Evolutionary conservation across 345 rosid species (phyloP), one percentile per base, ranked within the genome.

Genomic region (Hibiscus trionum): DNA sequence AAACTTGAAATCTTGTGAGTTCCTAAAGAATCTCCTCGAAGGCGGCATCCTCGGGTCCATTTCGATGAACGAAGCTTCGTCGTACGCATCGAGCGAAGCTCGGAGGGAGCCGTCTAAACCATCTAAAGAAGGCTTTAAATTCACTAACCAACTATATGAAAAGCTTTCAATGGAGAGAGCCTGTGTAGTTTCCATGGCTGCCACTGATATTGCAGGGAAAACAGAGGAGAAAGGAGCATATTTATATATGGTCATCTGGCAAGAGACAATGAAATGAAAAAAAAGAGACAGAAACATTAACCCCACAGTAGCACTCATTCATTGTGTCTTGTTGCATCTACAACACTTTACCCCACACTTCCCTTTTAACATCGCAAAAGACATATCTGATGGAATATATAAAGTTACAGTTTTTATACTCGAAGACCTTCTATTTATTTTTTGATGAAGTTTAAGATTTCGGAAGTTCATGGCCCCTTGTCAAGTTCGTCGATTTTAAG

Each of bases 1-100:
- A 72, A 91, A 90, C 71, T 90, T 87, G 82, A 88, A 88, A 64
- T 93, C 98, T 53, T 85, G 85, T 62, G 94, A 76, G 50, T 68
- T 83, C 76, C 82, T 75, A 61, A 83, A 78, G 87, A 91, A 94
- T 79, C 97, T 87, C 87, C 85, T 88, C 10, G 98, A 94, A 35
- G 96, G 93, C 63, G 96, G 88, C 82, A 90, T 78, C 76, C 87
- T 88, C 24, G 98, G 97, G 86, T 93, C 98, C 98, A 93, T 90
- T 78, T 93, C 98, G 33, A 93, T 93, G 90, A 89, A 93, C 35
- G 88, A 88, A 73, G 92, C 84, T 66, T 89, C 96, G 78, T 86
- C 93, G 16, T 80, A 81, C 65, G 80, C 86, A 76, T 93, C 93
- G 66, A 86, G 72, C 3, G 89, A 82, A 66, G 86, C 78, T 74